These are phyloP conservation scores for Venturia carpophila DNA, from an alignment of 2,329 filamentous ascomycete species.

Conservation along the genomic window DNA sequence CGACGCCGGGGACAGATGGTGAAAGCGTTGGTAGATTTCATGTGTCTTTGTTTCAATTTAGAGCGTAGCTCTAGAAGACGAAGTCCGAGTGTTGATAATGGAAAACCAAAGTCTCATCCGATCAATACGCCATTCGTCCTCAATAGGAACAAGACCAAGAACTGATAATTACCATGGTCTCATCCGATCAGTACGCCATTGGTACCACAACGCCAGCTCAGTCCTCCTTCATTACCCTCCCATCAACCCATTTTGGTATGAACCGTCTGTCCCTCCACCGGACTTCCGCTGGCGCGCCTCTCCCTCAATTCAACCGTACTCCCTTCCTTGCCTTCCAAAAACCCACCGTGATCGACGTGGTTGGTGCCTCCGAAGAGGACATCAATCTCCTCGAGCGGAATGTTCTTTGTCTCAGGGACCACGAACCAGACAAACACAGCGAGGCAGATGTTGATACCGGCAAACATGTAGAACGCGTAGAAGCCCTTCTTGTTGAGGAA, in stretches of 20 bases:
- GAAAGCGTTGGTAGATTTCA: too few relatives aligned
- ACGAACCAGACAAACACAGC: slow-evolving; percentile 37
- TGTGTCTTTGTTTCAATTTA: too few relatives aligned
- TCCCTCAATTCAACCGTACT: neutral
- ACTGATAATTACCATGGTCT: neutral
- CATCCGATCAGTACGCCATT: neutral
- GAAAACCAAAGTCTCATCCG: too few relatives aligned
- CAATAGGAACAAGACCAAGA: neutral
- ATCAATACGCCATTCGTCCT: too few relatives aligned
- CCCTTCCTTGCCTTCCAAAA: slow-evolving; percentile 28
- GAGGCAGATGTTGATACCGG: slow-evolving; percentile 38
- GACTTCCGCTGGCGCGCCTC: neutral
- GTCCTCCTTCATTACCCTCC: neutral
- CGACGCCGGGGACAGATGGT: too few relatives aligned
- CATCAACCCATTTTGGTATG: neutral
- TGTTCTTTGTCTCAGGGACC: slow-evolving; percentile 37
- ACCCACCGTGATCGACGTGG: slow-evolving; percentile 47
- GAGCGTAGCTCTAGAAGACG: too few relatives aligned
- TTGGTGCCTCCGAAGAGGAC: slow-evolving; percentile 49
- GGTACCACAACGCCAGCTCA: neutral
- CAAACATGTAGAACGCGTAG: slow-evolving; percentile 50
- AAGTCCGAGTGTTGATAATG: too few relatives aligned
- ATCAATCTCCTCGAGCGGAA: slow-evolving; percentile 50
- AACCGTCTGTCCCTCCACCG: neutral
- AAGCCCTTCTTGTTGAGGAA: slow-evolving; percentile 54